Base-by-base conservation (phyloP, 768 basidiomycete genomes). In the Scleroderma citrinum region DNA sequence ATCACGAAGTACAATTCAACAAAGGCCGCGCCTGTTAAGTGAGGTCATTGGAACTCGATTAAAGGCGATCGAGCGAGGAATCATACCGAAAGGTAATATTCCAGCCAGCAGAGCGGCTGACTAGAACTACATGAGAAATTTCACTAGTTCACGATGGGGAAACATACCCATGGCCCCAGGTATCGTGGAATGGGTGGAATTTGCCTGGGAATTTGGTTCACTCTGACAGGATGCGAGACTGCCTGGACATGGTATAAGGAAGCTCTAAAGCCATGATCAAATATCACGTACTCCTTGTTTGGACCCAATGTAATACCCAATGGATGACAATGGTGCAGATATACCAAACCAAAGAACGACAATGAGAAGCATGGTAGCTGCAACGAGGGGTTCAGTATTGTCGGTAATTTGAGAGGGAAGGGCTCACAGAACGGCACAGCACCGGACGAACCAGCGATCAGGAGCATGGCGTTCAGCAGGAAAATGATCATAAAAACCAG, bases 131-230 rank as follows among this genome's bases (percentile, higher is more conserved):
- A 36, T 49, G 51, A 50, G 49, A 47, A 57, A 7, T 50, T 49
- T 48, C 16, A 38, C 23, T 30, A 47, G 3, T 46, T 37, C 47
- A 36, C 31, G 24, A 47, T 38, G 20, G 37, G 35, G 58, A 32
- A 36, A 71, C 74, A 44, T 65, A 88, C 90, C 84, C 84, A 85
- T 55, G 85, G 85, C 39, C 75, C 77, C 41, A 96, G 80, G 64
- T 96, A 94, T 63, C 81, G 88, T 21, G 90, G 91, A 8, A 74
- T 66, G 11, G 90, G 88, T 1, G 95, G 95, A 48, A 98, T 93
- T 64, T 97, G 95, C n/a, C 94, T 80, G 13, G 95, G 95, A 49
- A 97, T 98, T 49, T 82, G 86, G 56, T 95, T 91, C 26, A 93
- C 89, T 51, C 93, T 76, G 34, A 92, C 87, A 11, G 93, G 94